These are phyloP conservation scores for Setaria italica DNA, from an alignment of 202 grass and related monocot species.

Conservation along the genomic window DNA sequence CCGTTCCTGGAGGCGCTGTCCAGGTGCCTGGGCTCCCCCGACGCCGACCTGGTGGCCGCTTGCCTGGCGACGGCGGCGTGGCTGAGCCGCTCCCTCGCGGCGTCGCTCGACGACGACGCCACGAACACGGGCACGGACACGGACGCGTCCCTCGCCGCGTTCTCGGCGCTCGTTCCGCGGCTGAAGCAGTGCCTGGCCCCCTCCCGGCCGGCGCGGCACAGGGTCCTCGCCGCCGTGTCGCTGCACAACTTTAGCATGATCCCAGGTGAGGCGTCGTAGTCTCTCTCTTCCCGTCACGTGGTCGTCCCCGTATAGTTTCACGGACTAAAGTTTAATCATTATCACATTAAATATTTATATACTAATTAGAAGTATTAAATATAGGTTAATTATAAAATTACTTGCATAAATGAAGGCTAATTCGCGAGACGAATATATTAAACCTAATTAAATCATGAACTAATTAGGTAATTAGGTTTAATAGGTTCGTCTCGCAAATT, in stretches of 20 bases:
- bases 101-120: background rate
- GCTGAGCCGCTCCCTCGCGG: slow-evolving; percentile 57
- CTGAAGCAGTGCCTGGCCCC: slow-evolving; percentile 42
- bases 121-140: background rate
- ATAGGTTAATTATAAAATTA: too few species aligned
- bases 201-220: slow-evolving; percentile 30
- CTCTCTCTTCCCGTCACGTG: background rate
- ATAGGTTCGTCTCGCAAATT: too few species aligned
- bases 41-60: slow-evolving; percentile 40
- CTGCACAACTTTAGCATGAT: slow-evolving; percentile 62
- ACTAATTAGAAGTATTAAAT: too few species aligned
- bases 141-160: slow-evolving; percentile 51
- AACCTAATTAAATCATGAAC: too few species aligned
- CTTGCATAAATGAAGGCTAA: too few species aligned
- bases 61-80: slow-evolving; percentile 59
- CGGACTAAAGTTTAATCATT: too few species aligned
- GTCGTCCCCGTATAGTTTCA: too few species aligned
- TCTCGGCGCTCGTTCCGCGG: slow-evolving; percentile 58
- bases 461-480: too few species aligned
- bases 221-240: slow-evolving; percentile 54
- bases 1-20: slow-evolving; percentile 64
- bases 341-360: too few species aligned
- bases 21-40: slow-evolving; percentile 49
- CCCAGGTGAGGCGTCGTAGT: slow-evolving; percentile 20
- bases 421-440: too few species aligned